A percentile compares a stretch with the other conserved stretches of the same genome.
These are phyloP conservation scores for Pseudoneurospora amorphoporcata DNA, from an alignment of 495 filamentous ascomycete genomes.

Conservation along the genomic window DNA sequence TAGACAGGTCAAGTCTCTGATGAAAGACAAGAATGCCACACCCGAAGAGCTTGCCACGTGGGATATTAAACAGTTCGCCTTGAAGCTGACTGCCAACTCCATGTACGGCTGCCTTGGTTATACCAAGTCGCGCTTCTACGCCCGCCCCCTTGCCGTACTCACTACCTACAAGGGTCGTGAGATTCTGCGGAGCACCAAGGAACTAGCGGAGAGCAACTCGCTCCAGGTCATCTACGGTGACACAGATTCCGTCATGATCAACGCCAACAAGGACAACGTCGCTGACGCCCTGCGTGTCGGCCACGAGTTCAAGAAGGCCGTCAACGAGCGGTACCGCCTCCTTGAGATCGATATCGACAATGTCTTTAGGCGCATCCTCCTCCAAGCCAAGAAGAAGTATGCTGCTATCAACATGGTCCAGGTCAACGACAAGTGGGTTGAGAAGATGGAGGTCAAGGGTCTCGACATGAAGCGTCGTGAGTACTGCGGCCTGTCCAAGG, in stretches of 20 bases:
- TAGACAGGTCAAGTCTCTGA: constrained; percentile 82
- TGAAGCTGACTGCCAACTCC: constrained; percentile 96
- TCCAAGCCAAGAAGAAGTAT: constrained; percentile 99
- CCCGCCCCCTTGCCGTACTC: constrained; percentile 85
- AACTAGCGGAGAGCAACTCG: constrained; percentile 77
- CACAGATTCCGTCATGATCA: constrained; percentile 99
- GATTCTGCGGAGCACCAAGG: constrained; percentile 90
- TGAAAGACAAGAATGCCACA: constrained; percentile 87
- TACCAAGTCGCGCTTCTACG: constrained; percentile 91
- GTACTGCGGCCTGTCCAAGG: constrained; percentile 89
- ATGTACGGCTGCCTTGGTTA: constrained; percentile 99
- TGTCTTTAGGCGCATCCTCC: constrained; percentile 80
- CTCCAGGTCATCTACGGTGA: constrained; percentile 96
- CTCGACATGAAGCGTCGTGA: constrained; percentile 95
- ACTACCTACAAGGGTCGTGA: constrained; percentile 97
- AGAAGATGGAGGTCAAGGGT: constrained; percentile 96
- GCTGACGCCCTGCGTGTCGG: constrained; percentile 85
- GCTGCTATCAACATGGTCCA: constrained; percentile 92
- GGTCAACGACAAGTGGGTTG: constrained; percentile 76
- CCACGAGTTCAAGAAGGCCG: constrained; percentile 49
- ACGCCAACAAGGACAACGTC: constrained; percentile 90
- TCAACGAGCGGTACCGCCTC: constrained; percentile 84
- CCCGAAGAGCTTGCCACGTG: constrained; percentile 82
- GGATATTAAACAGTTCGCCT: constrained; percentile 94
- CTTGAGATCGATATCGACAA: constrained; percentile 98